Evolutionary conservation across 2,329 filamentous ascomycete genomes (phyloP).

Genomic region (Nothophoma quercina): DNA sequence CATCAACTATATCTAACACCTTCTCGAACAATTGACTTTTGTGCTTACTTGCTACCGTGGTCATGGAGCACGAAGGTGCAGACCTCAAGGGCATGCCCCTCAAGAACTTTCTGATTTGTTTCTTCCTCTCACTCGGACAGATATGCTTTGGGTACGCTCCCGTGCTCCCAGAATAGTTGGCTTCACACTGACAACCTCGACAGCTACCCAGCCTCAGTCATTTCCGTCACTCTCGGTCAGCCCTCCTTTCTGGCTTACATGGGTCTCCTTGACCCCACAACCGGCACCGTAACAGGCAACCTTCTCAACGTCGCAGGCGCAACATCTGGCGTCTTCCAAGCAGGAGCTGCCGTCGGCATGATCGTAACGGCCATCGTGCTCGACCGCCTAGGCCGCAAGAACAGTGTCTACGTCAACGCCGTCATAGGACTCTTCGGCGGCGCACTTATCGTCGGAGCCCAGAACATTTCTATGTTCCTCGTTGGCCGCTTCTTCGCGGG

Average conservation of each 20-base stretch:
- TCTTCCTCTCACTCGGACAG: background rate
- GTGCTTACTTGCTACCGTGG: background rate
- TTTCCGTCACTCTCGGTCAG: background rate
- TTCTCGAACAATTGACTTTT: no score
- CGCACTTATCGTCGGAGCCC: background rate
- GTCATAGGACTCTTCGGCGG: background rate
- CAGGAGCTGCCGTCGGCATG: background rate
- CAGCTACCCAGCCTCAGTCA: background rate
- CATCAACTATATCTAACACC: no score
- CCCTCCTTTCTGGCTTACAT: background rate
- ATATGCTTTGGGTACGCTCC: background rate
- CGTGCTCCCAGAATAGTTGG: background rate
- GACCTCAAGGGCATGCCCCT: background rate
- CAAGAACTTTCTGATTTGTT: background rate
- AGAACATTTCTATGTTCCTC: slow-evolving; percentile 2
- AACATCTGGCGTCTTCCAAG: background rate
- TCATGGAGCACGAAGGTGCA: background rate
- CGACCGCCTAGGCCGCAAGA: slow-evolving; percentile 1
- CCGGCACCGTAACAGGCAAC: background rate
- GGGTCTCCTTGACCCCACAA: background rate
- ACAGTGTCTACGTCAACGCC: slow-evolving; percentile 1
- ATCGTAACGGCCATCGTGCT: background rate
- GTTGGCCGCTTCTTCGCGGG: background rate
- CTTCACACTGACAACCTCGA: background rate
- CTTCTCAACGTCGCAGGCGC: background rate